Percentiles rank a stretch among this genome's conserved stretches.
Conservation (phyloP, 805 yeast genomes). For the Zygoascus ofunaensis region DNA sequence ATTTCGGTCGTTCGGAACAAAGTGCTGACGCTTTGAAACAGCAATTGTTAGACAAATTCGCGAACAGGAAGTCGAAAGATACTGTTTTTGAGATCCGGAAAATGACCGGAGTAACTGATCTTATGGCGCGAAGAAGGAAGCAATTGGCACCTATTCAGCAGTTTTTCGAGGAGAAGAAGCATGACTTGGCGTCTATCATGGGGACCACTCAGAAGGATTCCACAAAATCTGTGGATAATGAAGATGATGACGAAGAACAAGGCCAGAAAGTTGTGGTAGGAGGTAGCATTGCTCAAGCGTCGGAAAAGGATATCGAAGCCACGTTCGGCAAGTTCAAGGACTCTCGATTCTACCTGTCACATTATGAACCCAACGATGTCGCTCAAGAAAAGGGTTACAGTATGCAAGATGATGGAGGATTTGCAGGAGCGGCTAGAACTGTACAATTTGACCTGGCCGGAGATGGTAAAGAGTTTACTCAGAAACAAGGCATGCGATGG, state of each 20-base stretch:
- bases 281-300: slow-evolving; percentile 6
- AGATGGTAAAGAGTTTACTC: slow-evolving; percentile 62
- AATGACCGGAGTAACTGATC: slow-evolving; percentile 44
- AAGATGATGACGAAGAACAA: slow-evolving; percentile 7
- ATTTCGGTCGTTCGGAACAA: slow-evolving; percentile 35
- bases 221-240: background rate
- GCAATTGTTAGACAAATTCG: slow-evolving; percentile 59
- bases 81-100: slow-evolving; percentile 89
- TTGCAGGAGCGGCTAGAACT: slow-evolving; percentile 71
- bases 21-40: slow-evolving; percentile 48
- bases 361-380: slow-evolving; percentile 73
- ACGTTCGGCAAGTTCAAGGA: slow-evolving; percentile 50
- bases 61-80: slow-evolving; percentile 64
- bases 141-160: slow-evolving; percentile 85
- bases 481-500: slow-evolving; percentile 71
- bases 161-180: slow-evolving; percentile 49
- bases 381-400: slow-evolving; percentile 74
- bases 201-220: background rate
- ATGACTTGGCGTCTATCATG: slow-evolving; percentile 7
- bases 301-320: slow-evolving; percentile 31
- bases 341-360: slow-evolving; percentile 72
- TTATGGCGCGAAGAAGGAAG: slow-evolving; percentile 78
- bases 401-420: slow-evolving; percentile 33
- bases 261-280: slow-evolving; percentile 9
- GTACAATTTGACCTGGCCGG: slow-evolving; percentile 79